These are phyloP conservation scores for Mallotus repandus DNA, from an alignment of 441 rosid species.

Conservation along the genomic window DNA sequence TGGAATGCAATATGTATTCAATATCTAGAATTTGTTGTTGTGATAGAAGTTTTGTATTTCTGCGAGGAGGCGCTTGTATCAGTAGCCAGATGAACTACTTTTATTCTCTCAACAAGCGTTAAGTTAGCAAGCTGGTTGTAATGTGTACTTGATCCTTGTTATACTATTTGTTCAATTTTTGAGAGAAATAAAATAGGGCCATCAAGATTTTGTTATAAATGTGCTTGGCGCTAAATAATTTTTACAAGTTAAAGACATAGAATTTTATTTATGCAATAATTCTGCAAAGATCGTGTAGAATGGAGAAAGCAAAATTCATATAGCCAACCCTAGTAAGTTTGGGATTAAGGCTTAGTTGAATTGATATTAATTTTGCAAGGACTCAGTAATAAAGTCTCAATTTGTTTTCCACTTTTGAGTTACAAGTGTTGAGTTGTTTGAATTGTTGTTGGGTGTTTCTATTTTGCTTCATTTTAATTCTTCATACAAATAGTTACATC, in stretches of 20 bases:
- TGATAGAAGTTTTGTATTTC: background rate
- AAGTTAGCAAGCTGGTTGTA: background rate
- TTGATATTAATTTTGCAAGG: background rate
- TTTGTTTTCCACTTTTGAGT: background rate
- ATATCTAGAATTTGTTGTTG: background rate
- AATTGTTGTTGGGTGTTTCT: background rate
- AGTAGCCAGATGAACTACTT: background rate
- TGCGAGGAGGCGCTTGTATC: background rate
- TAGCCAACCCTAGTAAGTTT: no score
- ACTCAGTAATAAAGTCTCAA: background rate
- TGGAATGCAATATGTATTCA: background rate
- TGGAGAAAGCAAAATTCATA: no score
- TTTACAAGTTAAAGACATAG: background rate
- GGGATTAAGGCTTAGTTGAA: no score
- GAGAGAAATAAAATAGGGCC: background rate
- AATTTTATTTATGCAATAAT: background rate
- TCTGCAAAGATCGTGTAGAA: background rate
- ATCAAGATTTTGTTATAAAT: background rate
- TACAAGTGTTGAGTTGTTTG: background rate
- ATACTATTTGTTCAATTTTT: background rate
- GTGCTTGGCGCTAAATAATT: background rate
- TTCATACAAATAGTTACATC: background rate
- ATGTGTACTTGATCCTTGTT: no score
- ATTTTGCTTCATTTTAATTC: background rate
- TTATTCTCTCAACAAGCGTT: background rate